Conservation (phyloP, 108 stramenopile species). For the Mediolabrus comicus region DNA sequence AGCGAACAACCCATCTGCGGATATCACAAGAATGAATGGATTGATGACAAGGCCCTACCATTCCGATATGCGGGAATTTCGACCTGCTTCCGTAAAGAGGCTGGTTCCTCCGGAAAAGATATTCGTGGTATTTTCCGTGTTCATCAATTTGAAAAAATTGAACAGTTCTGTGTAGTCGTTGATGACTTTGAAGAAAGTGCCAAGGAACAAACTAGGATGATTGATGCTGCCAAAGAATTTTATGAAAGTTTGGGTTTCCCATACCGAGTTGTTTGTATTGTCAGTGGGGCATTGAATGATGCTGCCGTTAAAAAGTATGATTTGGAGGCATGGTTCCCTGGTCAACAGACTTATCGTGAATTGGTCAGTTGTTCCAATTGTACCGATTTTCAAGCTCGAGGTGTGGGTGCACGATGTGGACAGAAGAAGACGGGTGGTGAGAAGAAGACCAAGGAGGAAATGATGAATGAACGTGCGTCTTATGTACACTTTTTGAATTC, state of each 20-base stretch:
- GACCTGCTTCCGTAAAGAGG: conserved; percentile 99
- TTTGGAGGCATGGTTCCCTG: conserved; percentile 99
- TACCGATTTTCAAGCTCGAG: conserved; percentile 98
- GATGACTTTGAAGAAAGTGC: conserved; percentile 91
- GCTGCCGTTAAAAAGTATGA: conserved; percentile 99
- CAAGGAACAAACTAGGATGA: conserved; percentile 90
- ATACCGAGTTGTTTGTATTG: conserved; percentile 98
- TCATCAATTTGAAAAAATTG: conserved; percentile 99
- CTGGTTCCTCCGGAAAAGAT: conserved; percentile 96
- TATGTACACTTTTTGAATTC: conserved; percentile 98
- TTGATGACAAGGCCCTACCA: conserved; percentile 78
- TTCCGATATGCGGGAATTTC: conserved; percentile 95
- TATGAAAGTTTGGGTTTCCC: conserved; percentile 94
- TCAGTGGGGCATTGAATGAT: conserved; percentile 96
- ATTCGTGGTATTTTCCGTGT: conserved; percentile 99
- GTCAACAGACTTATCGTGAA: conserved; percentile 96
- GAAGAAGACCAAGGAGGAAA: conserved; percentile 73
- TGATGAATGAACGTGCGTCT: conserved; percentile 69
- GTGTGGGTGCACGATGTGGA: conserved; percentile 94
- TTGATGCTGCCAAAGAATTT: conserved; percentile 94
- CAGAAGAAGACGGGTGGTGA: conserved; percentile 66
- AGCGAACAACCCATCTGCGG: conserved; percentile 99
- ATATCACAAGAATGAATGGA: conserved; percentile 98
- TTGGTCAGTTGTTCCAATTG: conserved; percentile 99
- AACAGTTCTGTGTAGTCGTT: conserved; percentile 97